Evolutionary conservation across 805 yeast genomes (phyloP).

Genomic region (Dipodascopsis tothii): DNA sequence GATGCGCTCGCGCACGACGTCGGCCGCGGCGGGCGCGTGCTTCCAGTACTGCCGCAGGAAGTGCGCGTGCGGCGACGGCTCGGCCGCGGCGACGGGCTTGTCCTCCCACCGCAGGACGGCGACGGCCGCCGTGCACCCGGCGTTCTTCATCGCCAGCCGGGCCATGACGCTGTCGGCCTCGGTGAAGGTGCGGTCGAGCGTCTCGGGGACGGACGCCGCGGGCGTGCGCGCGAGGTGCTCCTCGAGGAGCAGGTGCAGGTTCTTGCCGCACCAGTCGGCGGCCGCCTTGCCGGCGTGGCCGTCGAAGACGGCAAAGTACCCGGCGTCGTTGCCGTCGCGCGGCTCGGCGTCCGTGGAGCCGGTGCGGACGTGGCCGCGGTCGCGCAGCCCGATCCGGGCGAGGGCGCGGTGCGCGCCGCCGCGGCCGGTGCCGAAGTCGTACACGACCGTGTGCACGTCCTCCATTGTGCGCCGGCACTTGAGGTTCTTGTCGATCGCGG

Average conservation of each 20-base stretch:
- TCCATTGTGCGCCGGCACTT: conserved; percentile 86
- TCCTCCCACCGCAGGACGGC: conserved; percentile 82
- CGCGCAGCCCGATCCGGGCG: background rate
- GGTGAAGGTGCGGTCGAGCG: conserved; percentile 60
- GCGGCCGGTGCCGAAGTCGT: conserved; percentile 47
- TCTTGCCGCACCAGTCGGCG: conserved; percentile 90
- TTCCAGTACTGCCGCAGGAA: background rate
- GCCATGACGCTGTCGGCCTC: conserved; percentile 67
- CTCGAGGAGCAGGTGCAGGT: conserved; percentile 58
- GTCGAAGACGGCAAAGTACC: conserved; percentile 90
- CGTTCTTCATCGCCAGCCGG: conserved; percentile 54
- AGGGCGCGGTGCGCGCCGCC: background rate
- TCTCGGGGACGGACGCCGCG: conserved; percentile 49
- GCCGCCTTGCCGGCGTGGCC: conserved; percentile 95
- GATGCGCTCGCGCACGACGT: conserved; percentile 42
- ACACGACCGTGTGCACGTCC: conserved; percentile 88
- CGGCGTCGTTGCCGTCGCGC: conserved; percentile 53
- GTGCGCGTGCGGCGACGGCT: background rate
- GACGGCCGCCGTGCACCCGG: conserved; percentile 95
- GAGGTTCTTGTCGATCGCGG: conserved; percentile 79
- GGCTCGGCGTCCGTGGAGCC: background rate
- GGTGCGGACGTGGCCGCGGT: background rate
- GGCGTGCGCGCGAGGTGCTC: conserved; percentile 27
- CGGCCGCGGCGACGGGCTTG: conserved; percentile 1
- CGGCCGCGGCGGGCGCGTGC: background rate